Evolutionary conservation across 352 stramenopile genomes (phyloP), one percentile per base, ranked within the genome.

Genomic region (Phytophthora brassicae): DNA sequence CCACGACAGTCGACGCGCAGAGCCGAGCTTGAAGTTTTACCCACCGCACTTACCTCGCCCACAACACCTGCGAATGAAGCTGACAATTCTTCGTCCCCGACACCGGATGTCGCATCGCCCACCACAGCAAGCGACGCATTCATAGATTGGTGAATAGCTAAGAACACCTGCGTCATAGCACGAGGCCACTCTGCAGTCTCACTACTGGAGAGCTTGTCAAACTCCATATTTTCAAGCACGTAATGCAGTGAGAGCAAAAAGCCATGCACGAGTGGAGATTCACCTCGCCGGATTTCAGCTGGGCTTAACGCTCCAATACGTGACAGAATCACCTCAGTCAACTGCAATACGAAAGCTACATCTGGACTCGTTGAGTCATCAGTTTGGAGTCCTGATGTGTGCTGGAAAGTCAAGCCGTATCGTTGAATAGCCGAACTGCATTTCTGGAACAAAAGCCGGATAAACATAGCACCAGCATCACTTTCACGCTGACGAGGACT

Each of bases 391-490:
- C 59, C 24, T 11, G 28, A 38, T 1, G 33, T 41, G 24, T 20
- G 46, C 19, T 75, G 67, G 16, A 90, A 74, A 12, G 28, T 52
- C 23, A 87, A 68, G 1, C 49, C 67, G 9, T 76, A 74, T 23
- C 70, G 67, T 36, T 74, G 69, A 28, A 90, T 83, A 2, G 74
- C 65, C 19, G 38, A 50, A 44, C 85, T 89, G 22, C 72, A 80
- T 31, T 83, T 77, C 46, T 72, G 61, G 55, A 92, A 92, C 22
- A 97, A 43, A 23, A 96, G 56, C 2, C 77, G 80, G 58, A 97
- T 88, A 46, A 96, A 90, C 35, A 94, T 76, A 0, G 87, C 89
- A n/a, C 88, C 88, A 20, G 86, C 82, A 44, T 96, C 86, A 36
- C 82, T 95, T 61, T 95, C 88, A 47, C 86, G 80, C 56, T 94